Conservation (phyloP, 305 asterid species). For the Caryopteris hybrid region DNA sequence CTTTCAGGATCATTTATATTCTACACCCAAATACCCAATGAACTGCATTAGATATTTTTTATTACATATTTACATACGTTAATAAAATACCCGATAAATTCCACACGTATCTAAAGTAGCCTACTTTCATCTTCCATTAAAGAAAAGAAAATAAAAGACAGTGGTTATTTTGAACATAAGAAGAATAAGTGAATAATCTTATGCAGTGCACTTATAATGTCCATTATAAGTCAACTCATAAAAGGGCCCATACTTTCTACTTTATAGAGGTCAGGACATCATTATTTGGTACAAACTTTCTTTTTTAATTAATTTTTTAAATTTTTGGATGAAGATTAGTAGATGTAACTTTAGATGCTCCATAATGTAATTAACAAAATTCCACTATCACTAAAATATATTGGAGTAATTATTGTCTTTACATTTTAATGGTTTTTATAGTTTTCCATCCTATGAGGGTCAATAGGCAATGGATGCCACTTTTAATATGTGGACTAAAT, state of each 20-base stretch:
- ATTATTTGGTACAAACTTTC: not conserved
- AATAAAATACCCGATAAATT: too few relatives aligned
- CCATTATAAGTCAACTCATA: conserved; percentile 25
- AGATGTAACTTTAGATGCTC: not conserved
- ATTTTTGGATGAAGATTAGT: too few relatives aligned
- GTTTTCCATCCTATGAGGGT: conserved; percentile 3
- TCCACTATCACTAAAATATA: conserved; percentile 1
- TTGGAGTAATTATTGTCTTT: conserved; percentile 5
- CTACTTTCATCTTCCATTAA: not conserved
- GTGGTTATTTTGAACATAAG: not conserved
- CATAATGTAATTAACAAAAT: conserved; percentile 10
- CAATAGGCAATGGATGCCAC: conserved; percentile 18
- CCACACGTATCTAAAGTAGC: too few relatives aligned
- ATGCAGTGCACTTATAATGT: conserved; percentile 28
- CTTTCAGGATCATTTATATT: too few relatives aligned
- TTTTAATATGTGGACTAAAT: conserved; percentile 19
- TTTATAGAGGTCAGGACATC: conserved; percentile 18
- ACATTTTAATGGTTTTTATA: not conserved
- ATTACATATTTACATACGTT: too few relatives aligned
- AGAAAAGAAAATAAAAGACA: not conserved
- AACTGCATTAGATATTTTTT: too few relatives aligned
- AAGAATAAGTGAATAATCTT: conserved; percentile 29
- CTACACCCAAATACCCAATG: too few relatives aligned
- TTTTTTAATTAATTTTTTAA: too few relatives aligned
- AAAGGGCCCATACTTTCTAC: not conserved